Base-by-base conservation (phyloP, 768 basidiomycete genomes). In the Clavulina sp. region DNA sequence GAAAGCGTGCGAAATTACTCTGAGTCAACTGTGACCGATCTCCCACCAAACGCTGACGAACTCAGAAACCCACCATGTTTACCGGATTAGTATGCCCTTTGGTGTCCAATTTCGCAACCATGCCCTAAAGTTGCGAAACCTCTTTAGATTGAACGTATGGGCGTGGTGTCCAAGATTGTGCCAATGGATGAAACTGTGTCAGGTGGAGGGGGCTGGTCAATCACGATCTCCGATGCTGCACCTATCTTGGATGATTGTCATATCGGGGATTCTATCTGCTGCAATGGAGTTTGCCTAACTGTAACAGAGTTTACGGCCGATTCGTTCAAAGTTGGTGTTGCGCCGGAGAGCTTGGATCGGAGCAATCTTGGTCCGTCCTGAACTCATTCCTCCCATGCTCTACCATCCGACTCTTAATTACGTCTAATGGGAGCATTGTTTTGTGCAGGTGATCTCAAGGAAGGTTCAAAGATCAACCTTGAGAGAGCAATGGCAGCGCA, bases 401-500 rank as follows among this genome's bases (percentile, higher is more conserved):
- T 40, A 46, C 30, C 24, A 29, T 16, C 28, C 49, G 13, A 24
- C 19, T 18, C 13, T 7, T 19, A 38, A 38, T 7, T 7, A 7
- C 34, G n/a, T n/a, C n/a, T n/a, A n/a, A 38, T 7, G 9, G 34
- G 7, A 38, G 7, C 34, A 38, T 19, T 7, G 19, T 38, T 7
- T 38, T 19, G 7, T 16, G 26, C 32, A 93, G 89, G 91, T 30
- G 79, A 86, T 60, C 70, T 84, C 50, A 73, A 70, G 56, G 76
- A 78, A 18, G 87, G 85, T 19, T 80, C 87, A 57, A 73, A 78
- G 58, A 75, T 96, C 43, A 96, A 97, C 64, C 71, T 92, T 34
- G 95, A 99, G 69, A 76, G 95, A 48, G 95, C 95, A 2, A 89
- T 97, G 87, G 80, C 78, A 21, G 80, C 82, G 3, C 84, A 91